Base-by-base conservation (phyloP, 768 basidiomycete species). In the Lactarius sp. region DNA sequence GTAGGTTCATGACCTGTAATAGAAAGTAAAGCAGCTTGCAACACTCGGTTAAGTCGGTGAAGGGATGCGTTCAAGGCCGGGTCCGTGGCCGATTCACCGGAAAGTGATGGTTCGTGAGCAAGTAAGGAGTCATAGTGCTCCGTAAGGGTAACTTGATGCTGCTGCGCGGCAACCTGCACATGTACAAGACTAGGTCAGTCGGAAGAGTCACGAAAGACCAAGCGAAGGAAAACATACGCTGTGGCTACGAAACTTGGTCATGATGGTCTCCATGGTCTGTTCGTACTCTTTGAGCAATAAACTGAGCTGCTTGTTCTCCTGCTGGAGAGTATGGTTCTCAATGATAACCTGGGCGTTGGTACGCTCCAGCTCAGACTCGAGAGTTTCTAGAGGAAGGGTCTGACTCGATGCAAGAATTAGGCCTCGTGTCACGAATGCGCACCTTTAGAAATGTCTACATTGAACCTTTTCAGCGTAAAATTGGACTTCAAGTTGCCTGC, bases 221-320 rank as follows among this genome's bases (percentile, higher is more conserved):
- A 39, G n/a, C 37, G 63, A 58, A 65, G 54, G 59, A 22, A 52
- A 20, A 81, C 92, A 70, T 70, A 96, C 94, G 13, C 92, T 86
- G 71, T 98, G 89, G 62, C 87, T 88, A 63, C 95, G 83, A 73
- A 98, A 98, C 76, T 98, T 98, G 56, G 85, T 77, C 97, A 99
- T 98, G 72, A 98, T 91, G 34, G 87, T 94, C 70, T 98, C 95
- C 79, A 99, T 82, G 3, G 95, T 97, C 59, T 80, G 79, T 73
- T 98, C 95, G 72, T 98, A 96, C 74, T 99, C 97, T 71, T 94
- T 95, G 61, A 98, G 78, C 33, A 99, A 79, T 33, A 84, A 69
- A 68, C 87, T 88, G 36, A 98, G 81, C 71, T 98, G 96, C 73
- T 92, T 94, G 79, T 99, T 98, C 76, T 99, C 97, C 66, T 98